A percentile compares a stretch with the other conserved stretches of the same genome.
Evolutionary conservation across 306 rosid genomes (phyloP).

Genomic region (Trifolium subterraneum): DNA sequence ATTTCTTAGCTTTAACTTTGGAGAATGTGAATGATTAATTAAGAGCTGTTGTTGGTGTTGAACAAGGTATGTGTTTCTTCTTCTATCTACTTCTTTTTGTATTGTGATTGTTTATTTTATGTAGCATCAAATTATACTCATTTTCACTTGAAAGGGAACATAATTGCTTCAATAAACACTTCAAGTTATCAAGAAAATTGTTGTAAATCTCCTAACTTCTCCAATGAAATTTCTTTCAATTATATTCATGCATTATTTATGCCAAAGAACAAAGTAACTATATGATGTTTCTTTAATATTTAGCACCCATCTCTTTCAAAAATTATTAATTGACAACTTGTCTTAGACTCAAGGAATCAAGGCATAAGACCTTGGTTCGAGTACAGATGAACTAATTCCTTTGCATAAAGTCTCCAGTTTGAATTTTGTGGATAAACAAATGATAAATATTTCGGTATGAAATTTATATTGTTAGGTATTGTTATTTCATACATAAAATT

Average conservation of each 20-base stretch:
- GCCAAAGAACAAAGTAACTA: not conserved
- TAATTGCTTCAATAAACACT: not conserved
- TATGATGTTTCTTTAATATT: not conserved
- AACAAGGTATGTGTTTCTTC: slow-evolving; percentile 12
- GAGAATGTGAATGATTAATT: slow-evolving; percentile 11
- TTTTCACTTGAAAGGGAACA: not conserved
- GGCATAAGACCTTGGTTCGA: not conserved
- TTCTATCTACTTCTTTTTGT: not conserved
- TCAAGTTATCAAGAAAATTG: not conserved
- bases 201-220: not conserved
- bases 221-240: not conserved
- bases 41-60: not conserved
- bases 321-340: not conserved
- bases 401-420: not conserved
- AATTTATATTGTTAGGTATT: too few relatives aligned
- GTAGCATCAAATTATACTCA: not conserved
- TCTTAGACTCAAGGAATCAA: too few relatives aligned
- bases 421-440: too few relatives aligned
- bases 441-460: too few relatives aligned
- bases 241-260: not conserved
- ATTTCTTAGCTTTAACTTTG: not conserved
- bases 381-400: too few relatives aligned
- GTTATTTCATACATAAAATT: too few relatives aligned
- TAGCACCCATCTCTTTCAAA: not conserved
- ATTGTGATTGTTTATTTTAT: not conserved